These are phyloP conservation scores for Epichloe sibirici DNA, from an alignment of 2,329 filamentous ascomycete species.

Conservation along the genomic window DNA sequence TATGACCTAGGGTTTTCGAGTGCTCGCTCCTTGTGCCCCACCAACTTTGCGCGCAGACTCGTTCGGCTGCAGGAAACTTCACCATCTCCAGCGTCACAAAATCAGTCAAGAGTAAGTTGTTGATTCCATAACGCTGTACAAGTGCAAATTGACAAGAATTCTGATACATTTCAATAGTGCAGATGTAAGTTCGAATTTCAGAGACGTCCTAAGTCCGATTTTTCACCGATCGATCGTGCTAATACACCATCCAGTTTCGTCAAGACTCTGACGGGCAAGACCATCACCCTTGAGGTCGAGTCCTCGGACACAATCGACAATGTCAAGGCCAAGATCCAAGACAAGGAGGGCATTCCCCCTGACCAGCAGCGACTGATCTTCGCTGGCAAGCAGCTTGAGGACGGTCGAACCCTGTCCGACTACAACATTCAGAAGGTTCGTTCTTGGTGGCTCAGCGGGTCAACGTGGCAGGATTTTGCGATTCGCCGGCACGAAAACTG, in stretches of 20 bases:
- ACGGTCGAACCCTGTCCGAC: constrained; percentile 90
- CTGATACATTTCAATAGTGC: constrained; percentile 54
- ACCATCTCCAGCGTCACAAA: constrained; percentile 35
- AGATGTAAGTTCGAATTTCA: constrained; percentile 58
- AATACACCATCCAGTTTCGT: constrained; percentile 63
- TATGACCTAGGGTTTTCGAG: constrained; percentile 26
- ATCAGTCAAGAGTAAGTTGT: constrained; percentile 47
- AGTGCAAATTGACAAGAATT: constrained; percentile 11
- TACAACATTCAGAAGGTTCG: constrained; percentile 99
- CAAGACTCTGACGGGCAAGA: constrained; percentile 99
- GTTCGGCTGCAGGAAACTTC: constrained; percentile 21
- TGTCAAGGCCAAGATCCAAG: constrained; percentile 99
- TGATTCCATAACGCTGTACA: not conserved
- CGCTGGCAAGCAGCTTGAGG: constrained; percentile 97
- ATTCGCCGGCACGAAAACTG: not conserved
- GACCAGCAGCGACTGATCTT: constrained; percentile 99
- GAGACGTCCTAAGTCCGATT: constrained; percentile 4
- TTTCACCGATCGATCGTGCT: constrained; percentile 13
- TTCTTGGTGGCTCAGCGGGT: constrained; percentile 5
- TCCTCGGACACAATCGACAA: constrained; percentile 99
- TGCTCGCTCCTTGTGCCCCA: constrained; percentile 25
- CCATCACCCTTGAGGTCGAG: constrained; percentile 99
- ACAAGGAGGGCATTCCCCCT: constrained; percentile 97
- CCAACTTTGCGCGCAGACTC: constrained; percentile 31
- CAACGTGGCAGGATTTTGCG: not conserved